A percentile compares a stretch with the other conserved stretches of the same genome.
Conservation (phyloP, 257 asterid species). For the Penstemon barbatus region DNA sequence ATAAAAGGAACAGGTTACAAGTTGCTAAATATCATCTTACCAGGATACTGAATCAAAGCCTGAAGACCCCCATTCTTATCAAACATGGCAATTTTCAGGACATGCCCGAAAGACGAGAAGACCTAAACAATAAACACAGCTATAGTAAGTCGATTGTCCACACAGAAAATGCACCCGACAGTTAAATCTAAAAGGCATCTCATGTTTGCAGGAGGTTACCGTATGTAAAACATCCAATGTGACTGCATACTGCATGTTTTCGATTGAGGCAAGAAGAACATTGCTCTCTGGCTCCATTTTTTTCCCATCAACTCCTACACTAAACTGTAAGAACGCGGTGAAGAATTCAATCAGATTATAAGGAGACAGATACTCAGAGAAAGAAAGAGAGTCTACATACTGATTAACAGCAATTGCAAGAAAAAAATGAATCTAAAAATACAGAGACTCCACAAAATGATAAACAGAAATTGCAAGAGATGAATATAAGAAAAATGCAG, state of each 20-base stretch:
- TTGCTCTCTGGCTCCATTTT: constrained; percentile 92
- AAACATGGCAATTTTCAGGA: constrained; percentile 87
- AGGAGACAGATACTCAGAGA: not conserved
- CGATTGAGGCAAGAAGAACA: constrained; percentile 95
- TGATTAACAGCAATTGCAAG: constrained; percentile 6
- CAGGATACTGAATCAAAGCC: constrained; percentile 87
- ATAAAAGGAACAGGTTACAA: constrained; percentile 17
- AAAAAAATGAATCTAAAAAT: constrained; percentile 6
- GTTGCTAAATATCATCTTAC: constrained; percentile 38
- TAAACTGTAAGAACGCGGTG: constrained; percentile 55
- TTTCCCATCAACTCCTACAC: constrained; percentile 79
- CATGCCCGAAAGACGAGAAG: constrained; percentile 77
- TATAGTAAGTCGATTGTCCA: constrained; percentile 12
- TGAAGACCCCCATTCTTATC: constrained; percentile 91
- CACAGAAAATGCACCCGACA: constrained; percentile 4
- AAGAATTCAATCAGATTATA: constrained; percentile 23
- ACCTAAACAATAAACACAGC: constrained; percentile 45
- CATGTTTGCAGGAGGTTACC: constrained; percentile 47
- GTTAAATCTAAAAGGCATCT: constrained; percentile 23
- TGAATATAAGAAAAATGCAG: not conserved
- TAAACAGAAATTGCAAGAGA: not conserved
- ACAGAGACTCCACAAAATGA: not conserved
- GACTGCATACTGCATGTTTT: constrained; percentile 97
- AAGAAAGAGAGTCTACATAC: not conserved
- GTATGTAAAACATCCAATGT: constrained; percentile 85